Conservation (phyloP, 208 protist genomes). For the Vickermania spadyakhi region DNA sequence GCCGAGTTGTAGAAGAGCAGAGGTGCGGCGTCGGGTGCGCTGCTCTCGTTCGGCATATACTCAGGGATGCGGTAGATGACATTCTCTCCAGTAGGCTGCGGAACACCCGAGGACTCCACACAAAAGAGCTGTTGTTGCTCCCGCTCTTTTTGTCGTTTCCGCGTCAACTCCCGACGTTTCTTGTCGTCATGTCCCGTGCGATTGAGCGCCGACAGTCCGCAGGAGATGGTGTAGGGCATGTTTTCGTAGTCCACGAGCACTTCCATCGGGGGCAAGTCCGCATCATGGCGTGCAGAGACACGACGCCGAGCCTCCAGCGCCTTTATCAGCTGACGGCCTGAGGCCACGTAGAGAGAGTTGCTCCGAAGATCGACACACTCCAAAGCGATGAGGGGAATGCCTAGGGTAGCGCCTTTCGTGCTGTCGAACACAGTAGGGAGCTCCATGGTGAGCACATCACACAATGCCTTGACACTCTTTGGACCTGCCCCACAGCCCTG, state of each 20-base stretch:
- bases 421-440: slow-evolving; percentile 3
- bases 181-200: slow-evolving; percentile 2
- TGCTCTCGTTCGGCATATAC: background rate
- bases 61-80: slow-evolving; percentile 18
- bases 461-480: slow-evolving; percentile 18
- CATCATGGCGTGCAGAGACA: background rate
- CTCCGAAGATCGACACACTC: slow-evolving; percentile 26
- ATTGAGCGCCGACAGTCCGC: slow-evolving; percentile 6
- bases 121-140: slow-evolving; percentile 15
- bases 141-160: slow-evolving; percentile 2
- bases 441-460: slow-evolving; percentile 8
- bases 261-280: slow-evolving; percentile 1
- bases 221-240: slow-evolving; percentile 15
- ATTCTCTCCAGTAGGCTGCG: slow-evolving; percentile 5
- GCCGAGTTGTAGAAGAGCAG: slow-evolving; percentile 13
- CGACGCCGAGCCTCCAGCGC: slow-evolving; percentile 10
- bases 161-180: background rate
- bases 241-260: slow-evolving; percentile 24
- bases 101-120: slow-evolving; percentile 5
- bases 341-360: slow-evolving; percentile 29
- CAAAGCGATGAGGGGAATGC: slow-evolving; percentile 6
- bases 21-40: background rate
- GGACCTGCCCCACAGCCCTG: slow-evolving; percentile 34
- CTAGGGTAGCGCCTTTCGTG: background rate
- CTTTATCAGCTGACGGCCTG: slow-evolving; percentile 19